Evolutionary conservation across 257 asterid genomes (phyloP).

Genomic region (Solanum corneliomulleri): DNA sequence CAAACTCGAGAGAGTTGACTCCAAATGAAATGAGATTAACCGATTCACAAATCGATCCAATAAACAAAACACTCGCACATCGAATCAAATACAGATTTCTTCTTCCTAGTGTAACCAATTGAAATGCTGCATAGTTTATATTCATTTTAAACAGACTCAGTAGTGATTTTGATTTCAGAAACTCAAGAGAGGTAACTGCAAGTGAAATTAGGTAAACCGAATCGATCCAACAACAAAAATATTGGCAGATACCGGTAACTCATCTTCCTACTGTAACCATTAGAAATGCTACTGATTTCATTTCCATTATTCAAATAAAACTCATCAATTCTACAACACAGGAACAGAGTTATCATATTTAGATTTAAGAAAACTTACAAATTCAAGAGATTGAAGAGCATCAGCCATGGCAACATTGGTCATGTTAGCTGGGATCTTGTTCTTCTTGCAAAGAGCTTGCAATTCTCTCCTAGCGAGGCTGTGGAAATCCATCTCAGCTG

Average conservation of each 20-base stretch:
- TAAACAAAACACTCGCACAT: background rate
- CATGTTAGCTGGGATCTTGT: slow-evolving; percentile 62
- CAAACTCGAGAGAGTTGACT: background rate
- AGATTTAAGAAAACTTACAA: slow-evolving; percentile 18
- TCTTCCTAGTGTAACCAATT: background rate
- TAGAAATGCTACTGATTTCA: background rate
- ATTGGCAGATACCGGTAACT: background rate
- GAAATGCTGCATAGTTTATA: background rate
- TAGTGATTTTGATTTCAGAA: background rate
- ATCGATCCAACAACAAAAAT: background rate
- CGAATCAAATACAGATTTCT: background rate
- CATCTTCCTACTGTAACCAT: background rate
- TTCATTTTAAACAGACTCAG: background rate
- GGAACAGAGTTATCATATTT: background rate
- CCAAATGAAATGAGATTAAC: background rate
- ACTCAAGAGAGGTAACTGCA: background rate
- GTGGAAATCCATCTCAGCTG: slow-evolving; percentile 47
- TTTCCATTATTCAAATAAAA: background rate
- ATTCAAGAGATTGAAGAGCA: slow-evolving; percentile 47
- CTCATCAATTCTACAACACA: background rate
- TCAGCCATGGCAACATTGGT: slow-evolving; percentile 71
- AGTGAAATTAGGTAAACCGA: background rate
- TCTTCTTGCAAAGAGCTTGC: slow-evolving; percentile 75
- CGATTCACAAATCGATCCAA: background rate
- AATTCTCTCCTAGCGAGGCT: slow-evolving; percentile 55